Evolutionary conservation across 148 eudicot genomes (phyloP).

Genomic region (Camellia sinensis): DNA sequence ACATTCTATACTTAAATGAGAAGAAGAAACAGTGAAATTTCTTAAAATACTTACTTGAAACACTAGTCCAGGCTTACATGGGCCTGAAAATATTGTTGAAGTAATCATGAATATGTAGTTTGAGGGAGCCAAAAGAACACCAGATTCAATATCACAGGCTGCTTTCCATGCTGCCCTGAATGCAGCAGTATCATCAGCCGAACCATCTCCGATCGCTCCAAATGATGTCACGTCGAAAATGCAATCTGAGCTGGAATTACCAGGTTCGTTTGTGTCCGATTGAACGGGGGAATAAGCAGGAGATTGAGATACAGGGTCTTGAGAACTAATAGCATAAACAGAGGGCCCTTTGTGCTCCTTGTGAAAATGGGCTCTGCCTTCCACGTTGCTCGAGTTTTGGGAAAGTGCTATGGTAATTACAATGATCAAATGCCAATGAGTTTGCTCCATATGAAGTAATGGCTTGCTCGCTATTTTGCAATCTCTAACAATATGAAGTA

Average conservation of each 20-base stretch:
- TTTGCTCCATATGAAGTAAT: constrained; percentile 18
- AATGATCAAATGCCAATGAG: constrained; percentile 7
- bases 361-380: constrained; percentile 56
- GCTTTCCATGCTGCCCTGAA: constrained; percentile 82
- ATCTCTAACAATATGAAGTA: background rate
- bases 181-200: constrained; percentile 67
- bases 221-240: constrained; percentile 62
- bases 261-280: constrained; percentile 35
- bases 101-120: constrained; percentile 52
- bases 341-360: constrained; percentile 37
- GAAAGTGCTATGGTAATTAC: constrained; percentile 10
- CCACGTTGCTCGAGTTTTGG: constrained; percentile 30
- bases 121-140: constrained; percentile 53
- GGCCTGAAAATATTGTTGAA: constrained; percentile 88
- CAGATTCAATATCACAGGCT: constrained; percentile 71
- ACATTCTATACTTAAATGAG: no score
- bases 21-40: background rate
- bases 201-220: constrained; percentile 89
- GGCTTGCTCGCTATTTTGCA: background rate
- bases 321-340: background rate
- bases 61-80: constrained; percentile 78
- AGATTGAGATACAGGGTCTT: constrained; percentile 7
- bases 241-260: constrained; percentile 32
- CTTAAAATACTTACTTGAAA: constrained; percentile 50
- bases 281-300: constrained; percentile 37